Percentiles rank a stretch among this genome's conserved stretches.
Conservation (phyloP, 163 green algal genomes). For the Botryococcus braunii region DNA sequence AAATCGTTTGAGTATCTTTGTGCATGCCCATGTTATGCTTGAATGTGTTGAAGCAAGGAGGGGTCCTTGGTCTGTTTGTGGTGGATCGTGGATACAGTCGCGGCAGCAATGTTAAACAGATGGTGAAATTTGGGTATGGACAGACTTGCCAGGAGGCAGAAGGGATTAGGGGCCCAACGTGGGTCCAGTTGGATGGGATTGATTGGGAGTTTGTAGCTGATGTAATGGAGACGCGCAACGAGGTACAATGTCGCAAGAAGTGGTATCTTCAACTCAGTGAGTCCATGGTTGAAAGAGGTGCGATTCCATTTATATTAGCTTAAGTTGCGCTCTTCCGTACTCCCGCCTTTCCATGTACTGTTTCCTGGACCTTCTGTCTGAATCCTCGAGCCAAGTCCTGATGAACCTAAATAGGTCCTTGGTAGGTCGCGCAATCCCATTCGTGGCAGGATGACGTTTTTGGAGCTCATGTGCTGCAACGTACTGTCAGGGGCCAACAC, state of each 20-base stretch:
- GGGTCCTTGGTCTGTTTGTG: too few relatives aligned
- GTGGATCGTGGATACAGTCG: too few relatives aligned
- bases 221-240: conserved; percentile 40
- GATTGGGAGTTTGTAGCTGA: conserved; percentile 51
- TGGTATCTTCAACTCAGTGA: conserved; percentile 57
- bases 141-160: not conserved
- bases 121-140: too few relatives aligned
- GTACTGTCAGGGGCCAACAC: not conserved
- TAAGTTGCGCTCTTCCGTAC: not conserved
- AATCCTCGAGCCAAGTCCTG: too few relatives aligned
- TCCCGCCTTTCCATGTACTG: not conserved
- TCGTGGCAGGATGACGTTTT: too few relatives aligned
- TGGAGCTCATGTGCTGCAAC: not conserved
- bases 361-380: too few relatives aligned
- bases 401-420: too few relatives aligned
- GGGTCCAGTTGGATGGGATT: conserved; percentile 54
- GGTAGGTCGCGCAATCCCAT: too few relatives aligned
- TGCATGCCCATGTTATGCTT: too few relatives aligned
- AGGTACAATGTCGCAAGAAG: conserved; percentile 54
- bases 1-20: too few relatives aligned
- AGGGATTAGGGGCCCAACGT: not conserved
- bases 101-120: too few relatives aligned
- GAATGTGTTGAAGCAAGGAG: too few relatives aligned
- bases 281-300: conserved; percentile 43
- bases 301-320: not conserved